Conservation (phyloP, 108 stramenopile genomes). For the Stephanodiscus minutulus region DNA sequence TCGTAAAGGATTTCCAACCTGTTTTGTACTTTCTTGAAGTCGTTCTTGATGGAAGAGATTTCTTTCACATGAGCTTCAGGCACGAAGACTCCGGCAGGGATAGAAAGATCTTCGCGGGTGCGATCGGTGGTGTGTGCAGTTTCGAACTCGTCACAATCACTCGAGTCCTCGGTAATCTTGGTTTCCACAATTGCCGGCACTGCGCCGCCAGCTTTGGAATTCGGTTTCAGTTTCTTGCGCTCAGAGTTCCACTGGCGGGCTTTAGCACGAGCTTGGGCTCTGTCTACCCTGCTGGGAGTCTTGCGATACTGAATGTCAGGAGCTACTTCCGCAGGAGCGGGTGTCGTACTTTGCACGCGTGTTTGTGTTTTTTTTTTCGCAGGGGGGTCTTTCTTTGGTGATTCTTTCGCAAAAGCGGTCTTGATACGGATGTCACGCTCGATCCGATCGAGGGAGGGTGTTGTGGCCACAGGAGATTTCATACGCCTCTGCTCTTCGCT, state of each 20-base stretch:
- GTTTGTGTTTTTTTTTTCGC: background rate
- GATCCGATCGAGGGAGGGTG: too few relatives aligned
- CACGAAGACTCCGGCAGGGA: too few relatives aligned
- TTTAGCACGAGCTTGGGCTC: conserved; percentile 2
- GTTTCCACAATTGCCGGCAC: background rate
- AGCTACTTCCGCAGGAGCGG: background rate
- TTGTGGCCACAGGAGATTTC: background rate
- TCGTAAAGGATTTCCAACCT: background rate
- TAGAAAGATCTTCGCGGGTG: background rate
- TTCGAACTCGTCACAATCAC: background rate
- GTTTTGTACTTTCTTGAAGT: background rate
- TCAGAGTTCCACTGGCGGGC: conserved; percentile 5
- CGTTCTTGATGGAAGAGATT: background rate
- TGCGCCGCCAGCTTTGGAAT: background rate
- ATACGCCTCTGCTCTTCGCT: background rate
- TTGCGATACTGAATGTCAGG: conserved; percentile 4
- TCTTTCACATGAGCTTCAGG: background rate
- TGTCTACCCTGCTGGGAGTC: background rate
- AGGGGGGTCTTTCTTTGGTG: background rate
- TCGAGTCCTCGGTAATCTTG: background rate
- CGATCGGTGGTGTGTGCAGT: background rate
- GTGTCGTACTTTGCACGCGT: background rate
- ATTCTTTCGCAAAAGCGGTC: too few relatives aligned
- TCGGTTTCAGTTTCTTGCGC: background rate
- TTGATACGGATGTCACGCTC: too few relatives aligned